Evolutionary conservation across 169 alveolate species (phyloP).

Genomic region (Amoebophrya sp.): DNA sequence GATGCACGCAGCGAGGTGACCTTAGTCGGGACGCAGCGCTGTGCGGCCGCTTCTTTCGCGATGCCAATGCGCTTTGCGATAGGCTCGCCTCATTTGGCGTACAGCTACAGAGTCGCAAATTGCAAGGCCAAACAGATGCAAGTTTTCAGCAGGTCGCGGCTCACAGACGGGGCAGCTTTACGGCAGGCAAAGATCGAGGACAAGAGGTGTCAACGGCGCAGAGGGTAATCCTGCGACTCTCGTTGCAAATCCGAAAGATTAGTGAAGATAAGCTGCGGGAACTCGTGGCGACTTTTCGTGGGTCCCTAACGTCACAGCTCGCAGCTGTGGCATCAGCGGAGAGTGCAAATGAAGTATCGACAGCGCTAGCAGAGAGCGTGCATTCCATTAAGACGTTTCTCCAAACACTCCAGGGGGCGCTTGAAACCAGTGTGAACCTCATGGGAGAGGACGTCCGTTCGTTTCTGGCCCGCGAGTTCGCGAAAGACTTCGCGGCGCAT

Average conservation of each 20-base stretch:
- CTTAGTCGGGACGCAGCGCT: neutral
- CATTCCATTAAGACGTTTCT: neutral
- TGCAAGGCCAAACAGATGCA: no score
- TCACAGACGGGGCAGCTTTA: no score
- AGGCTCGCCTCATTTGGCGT: neutral
- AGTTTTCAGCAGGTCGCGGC: no score
- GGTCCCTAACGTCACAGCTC: neutral
- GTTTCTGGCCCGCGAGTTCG: neutral
- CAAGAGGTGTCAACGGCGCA: no score
- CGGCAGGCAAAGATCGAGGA: no score
- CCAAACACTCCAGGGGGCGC: neutral
- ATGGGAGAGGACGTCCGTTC: neutral
- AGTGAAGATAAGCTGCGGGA: neutral
- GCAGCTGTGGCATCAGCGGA: neutral
- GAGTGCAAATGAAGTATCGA: neutral
- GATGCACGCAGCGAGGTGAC: neutral
- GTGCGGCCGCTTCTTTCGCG: neutral
- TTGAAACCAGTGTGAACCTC: neutral
- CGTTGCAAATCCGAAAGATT: neutral
- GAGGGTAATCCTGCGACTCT: neutral
- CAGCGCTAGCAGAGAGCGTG: neutral
- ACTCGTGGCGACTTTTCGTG: neutral
- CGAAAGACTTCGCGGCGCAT: neutral
- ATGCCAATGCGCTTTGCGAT: neutral
- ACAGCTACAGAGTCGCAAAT: no score